phyloP scores from a whole-genome alignment of 495 filamentous ascomycete genomes.

The Daldinia caldariorum region DNA sequence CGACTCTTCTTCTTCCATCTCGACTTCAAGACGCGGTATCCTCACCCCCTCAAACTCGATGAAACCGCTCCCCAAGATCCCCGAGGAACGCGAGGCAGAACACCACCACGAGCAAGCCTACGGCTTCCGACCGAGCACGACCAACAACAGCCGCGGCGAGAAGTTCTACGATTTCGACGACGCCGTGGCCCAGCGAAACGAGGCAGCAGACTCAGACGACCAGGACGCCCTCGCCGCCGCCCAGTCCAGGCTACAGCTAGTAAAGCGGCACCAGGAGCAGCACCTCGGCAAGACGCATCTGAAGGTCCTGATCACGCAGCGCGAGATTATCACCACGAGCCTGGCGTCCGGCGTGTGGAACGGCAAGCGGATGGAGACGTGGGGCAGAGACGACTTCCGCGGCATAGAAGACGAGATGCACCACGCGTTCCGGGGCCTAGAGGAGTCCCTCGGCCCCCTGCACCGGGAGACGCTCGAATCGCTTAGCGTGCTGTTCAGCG shows the following conservation, averaged over 20 bases:
- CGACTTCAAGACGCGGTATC: neutral
- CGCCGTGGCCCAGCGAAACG: conserved; percentile 16
- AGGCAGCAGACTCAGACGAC: conserved; percentile 6
- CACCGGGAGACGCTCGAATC: conserved; percentile 19
- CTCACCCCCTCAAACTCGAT: neutral
- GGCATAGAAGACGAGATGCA: conserved; percentile 13
- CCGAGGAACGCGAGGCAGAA: neutral
- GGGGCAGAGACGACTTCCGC: neutral
- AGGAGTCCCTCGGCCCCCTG: neutral
- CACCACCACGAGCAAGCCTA: neutral
- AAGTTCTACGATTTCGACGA: conserved; percentile 17
- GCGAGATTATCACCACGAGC: conserved; percentile 20
- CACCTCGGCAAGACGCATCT: conserved; percentile 5
- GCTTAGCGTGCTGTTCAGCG: conserved; percentile 2
- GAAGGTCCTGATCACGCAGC: neutral
- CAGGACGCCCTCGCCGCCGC: neutral
- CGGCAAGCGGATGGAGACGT: conserved; percentile 1
- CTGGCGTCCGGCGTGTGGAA: conserved; percentile 8
- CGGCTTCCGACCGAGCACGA: neutral
- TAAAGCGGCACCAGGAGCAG: conserved; percentile 14
- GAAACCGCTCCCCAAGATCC: neutral
- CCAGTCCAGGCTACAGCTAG: conserved; percentile 12
- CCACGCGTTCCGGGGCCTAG: conserved; percentile 13
- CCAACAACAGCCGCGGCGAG: neutral
- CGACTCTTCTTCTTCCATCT: neutral